phyloP scores from a whole-genome alignment of 2,329 filamentous ascomycete species.

The Verticillium tricorpus region DNA sequence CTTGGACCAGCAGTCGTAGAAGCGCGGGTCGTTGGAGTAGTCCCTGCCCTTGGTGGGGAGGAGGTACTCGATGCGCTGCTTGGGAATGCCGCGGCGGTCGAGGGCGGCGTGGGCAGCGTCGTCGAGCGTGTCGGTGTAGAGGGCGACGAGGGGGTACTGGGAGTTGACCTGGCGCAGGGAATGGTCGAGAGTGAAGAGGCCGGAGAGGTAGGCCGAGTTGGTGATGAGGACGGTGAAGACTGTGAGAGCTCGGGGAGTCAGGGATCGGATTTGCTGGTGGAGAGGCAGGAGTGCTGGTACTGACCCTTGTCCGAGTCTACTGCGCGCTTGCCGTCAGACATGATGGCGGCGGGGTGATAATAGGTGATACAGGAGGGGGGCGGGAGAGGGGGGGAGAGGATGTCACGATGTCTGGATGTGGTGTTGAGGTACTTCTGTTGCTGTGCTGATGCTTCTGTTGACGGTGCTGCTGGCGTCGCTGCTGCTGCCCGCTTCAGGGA shows the following conservation, averaged over 20 bases:
- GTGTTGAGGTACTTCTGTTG: not conserved
- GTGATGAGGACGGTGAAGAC: conserved; percentile 89
- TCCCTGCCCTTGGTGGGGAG: conserved; percentile 61
- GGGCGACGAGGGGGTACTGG: conserved; percentile 72
- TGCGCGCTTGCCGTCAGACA: conserved; percentile 20
- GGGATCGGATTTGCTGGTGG: not conserved
- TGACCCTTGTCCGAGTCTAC: conserved; percentile 36
- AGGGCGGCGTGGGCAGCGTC: conserved; percentile 64
- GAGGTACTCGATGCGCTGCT: conserved; percentile 68
- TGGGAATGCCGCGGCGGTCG: conserved; percentile 62
- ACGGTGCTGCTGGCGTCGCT: not conserved
- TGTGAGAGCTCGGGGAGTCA: conserved; percentile 22
- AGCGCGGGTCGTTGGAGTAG: conserved; percentile 74
- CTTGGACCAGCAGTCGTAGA: conserved; percentile 90
- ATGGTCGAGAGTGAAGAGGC: conserved; percentile 76
- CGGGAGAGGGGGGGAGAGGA: not conserved
- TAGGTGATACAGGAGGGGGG: not conserved
- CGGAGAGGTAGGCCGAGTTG: conserved; percentile 75
- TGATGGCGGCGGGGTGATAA: conserved; percentile 1
- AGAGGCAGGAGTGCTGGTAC: not conserved
- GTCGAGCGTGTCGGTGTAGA: conserved; percentile 78
- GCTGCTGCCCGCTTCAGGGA: not conserved
- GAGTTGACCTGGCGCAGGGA: conserved; percentile 63
- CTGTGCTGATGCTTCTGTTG: not conserved
- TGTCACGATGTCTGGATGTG: not conserved